These are phyloP conservation scores for Tulasnella sp. DNA, from an alignment of 768 basidiomycete genomes.

Conservation along the genomic window DNA sequence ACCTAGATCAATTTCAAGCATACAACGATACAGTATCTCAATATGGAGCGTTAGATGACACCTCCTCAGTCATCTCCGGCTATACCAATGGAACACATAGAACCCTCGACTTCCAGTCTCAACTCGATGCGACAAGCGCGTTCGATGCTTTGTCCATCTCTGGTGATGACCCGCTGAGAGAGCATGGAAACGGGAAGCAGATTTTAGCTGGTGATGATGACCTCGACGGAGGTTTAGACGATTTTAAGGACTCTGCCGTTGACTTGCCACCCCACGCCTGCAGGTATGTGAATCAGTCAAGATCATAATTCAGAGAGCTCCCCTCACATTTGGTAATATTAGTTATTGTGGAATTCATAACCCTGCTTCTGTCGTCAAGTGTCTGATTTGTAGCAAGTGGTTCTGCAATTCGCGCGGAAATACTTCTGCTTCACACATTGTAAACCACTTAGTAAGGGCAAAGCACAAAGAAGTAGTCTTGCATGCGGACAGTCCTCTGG, in stretches of 20 bases:
- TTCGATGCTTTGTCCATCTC: constrained; percentile 19
- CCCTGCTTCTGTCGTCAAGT: constrained; percentile 93
- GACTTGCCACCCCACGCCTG: constrained; percentile 89
- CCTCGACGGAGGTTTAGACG: constrained; percentile 80
- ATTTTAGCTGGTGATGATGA: constrained; percentile 54
- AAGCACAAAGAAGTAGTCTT: constrained; percentile 98
- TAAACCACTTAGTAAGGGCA: constrained; percentile 96
- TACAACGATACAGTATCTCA: constrained; percentile 20
- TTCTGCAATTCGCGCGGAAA: constrained; percentile 99
- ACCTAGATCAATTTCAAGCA: constrained; percentile 11
- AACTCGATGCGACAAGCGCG: constrained; percentile 15
- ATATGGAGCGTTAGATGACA: constrained; percentile 22
- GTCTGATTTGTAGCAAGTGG: constrained; percentile 84
- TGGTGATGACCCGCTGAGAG: constrained; percentile 7
- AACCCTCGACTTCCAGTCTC: constrained; percentile 15
- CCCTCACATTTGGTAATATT: constrained; percentile 14
- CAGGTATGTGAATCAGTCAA: constrained; percentile 68
- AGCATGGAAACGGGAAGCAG: constrained; percentile 2
- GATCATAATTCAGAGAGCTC: no score
- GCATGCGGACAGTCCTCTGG: constrained; percentile 87
- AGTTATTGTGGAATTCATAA: constrained; percentile 99
- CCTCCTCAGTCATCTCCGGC: constrained; percentile 22
- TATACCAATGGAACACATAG: constrained; percentile 20
- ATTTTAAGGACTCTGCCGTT: constrained; percentile 62
- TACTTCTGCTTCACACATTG: constrained; percentile 96